Conservation (phyloP, 371 early-diverging fungal species). For the Rhizopus delemar region DNA sequence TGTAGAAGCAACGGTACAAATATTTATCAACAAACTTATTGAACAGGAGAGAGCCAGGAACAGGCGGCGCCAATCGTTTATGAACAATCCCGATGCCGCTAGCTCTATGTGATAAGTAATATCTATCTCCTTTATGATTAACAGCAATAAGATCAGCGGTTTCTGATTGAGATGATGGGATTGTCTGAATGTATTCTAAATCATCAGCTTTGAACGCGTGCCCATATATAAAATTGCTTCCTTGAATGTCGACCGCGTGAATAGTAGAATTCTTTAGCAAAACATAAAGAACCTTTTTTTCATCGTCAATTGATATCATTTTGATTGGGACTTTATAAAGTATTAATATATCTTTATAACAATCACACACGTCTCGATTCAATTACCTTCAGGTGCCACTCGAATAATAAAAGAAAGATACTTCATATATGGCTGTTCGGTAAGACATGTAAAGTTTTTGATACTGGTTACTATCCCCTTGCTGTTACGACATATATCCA, state of each 20-base stretch:
- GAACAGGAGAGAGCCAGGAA: conserved; percentile 19
- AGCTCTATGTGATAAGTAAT: conserved; percentile 2
- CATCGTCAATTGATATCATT: conserved; percentile 12
- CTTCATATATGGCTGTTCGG: conserved; percentile 4
- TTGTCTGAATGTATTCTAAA: conserved; percentile 14
- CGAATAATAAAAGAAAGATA: conserved; percentile 17
- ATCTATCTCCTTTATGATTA: conserved; percentile 14
- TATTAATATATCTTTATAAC: background rate
- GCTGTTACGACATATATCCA: conserved; percentile 33
- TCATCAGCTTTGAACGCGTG: conserved; percentile 1
- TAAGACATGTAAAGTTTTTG: conserved; percentile 2
- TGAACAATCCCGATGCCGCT: conserved; percentile 3
- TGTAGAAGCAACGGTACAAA: conserved; percentile 8
- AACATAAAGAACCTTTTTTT: background rate
- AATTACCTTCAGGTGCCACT: conserved; percentile 13
- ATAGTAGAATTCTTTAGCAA: conserved; percentile 20
- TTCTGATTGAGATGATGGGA: conserved; percentile 11
- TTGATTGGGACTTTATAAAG: background rate
- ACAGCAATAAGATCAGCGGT: conserved; percentile 19
- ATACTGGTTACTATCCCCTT: background rate
- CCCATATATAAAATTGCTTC: conserved; percentile 1
- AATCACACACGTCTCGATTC: background rate
- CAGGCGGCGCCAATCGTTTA: conserved; percentile 13
- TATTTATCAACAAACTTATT: conserved; percentile 10
- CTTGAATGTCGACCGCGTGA: conserved; percentile 11